Base-by-base conservation (phyloP, 2,329 filamentous ascomycete species). In the Colletotrichum karsti region DNA sequence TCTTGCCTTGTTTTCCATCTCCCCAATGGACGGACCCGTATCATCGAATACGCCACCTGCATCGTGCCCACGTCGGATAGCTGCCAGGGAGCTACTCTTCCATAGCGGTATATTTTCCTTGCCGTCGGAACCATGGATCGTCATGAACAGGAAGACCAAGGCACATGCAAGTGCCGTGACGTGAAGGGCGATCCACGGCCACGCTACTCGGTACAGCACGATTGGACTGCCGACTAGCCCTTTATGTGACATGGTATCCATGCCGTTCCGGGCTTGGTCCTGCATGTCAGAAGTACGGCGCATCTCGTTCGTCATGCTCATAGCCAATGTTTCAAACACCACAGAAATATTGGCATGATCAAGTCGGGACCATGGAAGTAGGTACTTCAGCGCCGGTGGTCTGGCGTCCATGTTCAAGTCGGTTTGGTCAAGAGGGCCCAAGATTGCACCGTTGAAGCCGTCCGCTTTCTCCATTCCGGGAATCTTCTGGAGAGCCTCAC, bases 221-320 rank as follows among this genome's bases (percentile, higher is more conserved):
- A 37, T 39, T 1, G 30, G 9, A 1, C 39, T 61, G 4, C 48
- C 63, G 12, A 61, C 50, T 3, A 24, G 24, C 10, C 63, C 56
- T 9, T 42, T 12, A 1, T 41, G 10, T 3, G 33, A 24, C 10
- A 64, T 28, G 2, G 61, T 48, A 0, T 44, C 5, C 18, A 44
- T 22, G 2, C 61, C 53, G 3, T 57, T 12, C n/a, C 9, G 24
- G 18, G n/a, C 3, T 28, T 18, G 4, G 1, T 18, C 24, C 12
- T 37, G 28, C 2, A 39, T 20, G 3, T 13, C 20, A 3, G 20
- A 28, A 7, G 50, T 65, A 6, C 56, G 20, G 20, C 63, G 28
- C 18, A 66, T 62, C 24, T 66, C 63, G 7, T 66, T 66, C 4
- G 63, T 62, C 63, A 66, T 66, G n/a, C 46, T 61, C 2, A 33